Conservation (phyloP, 2,329 filamentous ascomycete species). For the Plectosphaerella cucumerina region DNA sequence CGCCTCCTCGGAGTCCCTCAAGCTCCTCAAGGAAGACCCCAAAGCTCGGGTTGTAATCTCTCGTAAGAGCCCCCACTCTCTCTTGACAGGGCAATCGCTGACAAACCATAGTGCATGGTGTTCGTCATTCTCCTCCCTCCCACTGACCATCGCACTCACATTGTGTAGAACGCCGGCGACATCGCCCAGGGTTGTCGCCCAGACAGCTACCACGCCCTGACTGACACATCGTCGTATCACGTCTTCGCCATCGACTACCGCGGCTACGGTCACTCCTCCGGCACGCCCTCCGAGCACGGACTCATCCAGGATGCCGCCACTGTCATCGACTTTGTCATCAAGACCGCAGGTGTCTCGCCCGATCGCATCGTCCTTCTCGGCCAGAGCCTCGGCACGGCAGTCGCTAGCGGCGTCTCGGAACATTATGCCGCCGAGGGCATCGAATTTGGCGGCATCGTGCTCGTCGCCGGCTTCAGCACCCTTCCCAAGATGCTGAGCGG, state of each 20-base stretch:
- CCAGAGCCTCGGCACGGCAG: conserved; percentile 84
- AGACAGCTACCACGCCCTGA: conserved; percentile 71
- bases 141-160: background rate
- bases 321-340: conserved; percentile 67
- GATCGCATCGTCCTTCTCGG: conserved; percentile 76
- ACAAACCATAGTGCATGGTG: conserved; percentile 53
- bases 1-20: conserved; percentile 53
- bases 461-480: conserved; percentile 76
- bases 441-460: conserved; percentile 74
- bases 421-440: conserved; percentile 57
- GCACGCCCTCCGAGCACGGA: conserved; percentile 75
- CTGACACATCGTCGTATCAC: conserved; percentile 70
- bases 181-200: conserved; percentile 75
- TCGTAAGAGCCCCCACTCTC: conserved; percentile 38
- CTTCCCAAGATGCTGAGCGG: conserved; percentile 68
- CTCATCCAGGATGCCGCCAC: conserved; percentile 75
- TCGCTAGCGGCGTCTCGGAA: conserved; percentile 70
- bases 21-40: conserved; percentile 58
- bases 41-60: conserved; percentile 60
- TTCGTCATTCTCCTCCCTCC: conserved; percentile 30
- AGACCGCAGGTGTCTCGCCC: conserved; percentile 59
- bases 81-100: background rate
- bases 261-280: conserved; percentile 78
- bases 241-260: conserved; percentile 89
- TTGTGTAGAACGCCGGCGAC: conserved; percentile 73